A percentile compares a stretch with the other conserved stretches of the same genome.
Conservation (phyloP, 2,329 filamentous ascomycete species). For the Thielaviopsis punctulata region DNA sequence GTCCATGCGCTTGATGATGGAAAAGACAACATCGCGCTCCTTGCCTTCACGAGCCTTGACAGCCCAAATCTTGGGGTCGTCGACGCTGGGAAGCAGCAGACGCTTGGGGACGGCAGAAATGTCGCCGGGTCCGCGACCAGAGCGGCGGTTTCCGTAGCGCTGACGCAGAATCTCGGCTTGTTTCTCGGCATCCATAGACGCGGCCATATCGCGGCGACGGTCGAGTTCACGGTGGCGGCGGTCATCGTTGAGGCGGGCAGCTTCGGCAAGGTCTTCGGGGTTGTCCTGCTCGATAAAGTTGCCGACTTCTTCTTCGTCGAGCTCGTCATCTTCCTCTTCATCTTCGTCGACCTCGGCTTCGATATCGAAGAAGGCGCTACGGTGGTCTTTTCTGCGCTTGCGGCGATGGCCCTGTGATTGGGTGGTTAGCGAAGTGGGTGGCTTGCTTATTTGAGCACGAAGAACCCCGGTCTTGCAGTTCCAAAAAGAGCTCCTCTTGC, state of each 20-base stretch:
- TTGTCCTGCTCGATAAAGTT: constrained; percentile 81
- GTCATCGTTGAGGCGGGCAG: constrained; percentile 69
- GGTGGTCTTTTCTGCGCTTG: constrained; percentile 62
- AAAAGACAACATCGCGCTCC: constrained; percentile 77
- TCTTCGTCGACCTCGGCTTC: constrained; percentile 97
- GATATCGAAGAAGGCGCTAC: constrained; percentile 86
- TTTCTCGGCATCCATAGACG: constrained; percentile 83
- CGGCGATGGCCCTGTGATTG: constrained; percentile 43
- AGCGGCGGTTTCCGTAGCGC: constrained; percentile 67
- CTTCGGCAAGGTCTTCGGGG: constrained; percentile 73
- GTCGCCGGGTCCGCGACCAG: constrained; percentile 46
- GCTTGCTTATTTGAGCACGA: no score
- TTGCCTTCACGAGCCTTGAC: constrained; percentile 89
- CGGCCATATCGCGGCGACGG: constrained; percentile 71
- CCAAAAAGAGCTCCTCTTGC: no score
- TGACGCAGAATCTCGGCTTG: constrained; percentile 75
- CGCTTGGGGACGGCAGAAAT: constrained; percentile 68
- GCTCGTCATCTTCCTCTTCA: constrained; percentile 73
- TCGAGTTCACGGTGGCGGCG: constrained; percentile 87
- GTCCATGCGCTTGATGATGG: constrained; percentile 75
- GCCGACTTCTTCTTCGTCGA: constrained; percentile 67
- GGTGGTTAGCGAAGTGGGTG: not conserved
- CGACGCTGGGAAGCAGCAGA: constrained; percentile 75
- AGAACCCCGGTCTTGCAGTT: no score
- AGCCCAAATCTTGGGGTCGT: constrained; percentile 92